These are phyloP conservation scores for Phytophthora capsici DNA, from an alignment of 352 stramenopile genomes.

Conservation along the genomic window DNA sequence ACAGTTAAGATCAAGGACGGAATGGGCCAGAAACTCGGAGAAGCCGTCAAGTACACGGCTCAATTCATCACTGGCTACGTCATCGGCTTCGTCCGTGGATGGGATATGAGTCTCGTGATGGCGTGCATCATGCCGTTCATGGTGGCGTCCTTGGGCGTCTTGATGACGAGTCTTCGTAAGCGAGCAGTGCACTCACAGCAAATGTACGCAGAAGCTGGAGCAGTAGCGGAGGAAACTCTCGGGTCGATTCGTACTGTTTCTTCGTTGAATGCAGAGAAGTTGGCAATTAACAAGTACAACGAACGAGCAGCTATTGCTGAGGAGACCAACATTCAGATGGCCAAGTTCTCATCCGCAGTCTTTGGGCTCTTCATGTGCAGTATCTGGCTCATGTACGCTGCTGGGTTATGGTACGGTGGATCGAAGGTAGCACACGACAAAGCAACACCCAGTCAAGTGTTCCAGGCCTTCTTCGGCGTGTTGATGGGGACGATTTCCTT, in stretches of 20 bases:
- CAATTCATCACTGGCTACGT: slow-evolving; percentile 41
- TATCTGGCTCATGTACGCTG: slow-evolving; percentile 58
- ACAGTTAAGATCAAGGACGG: slow-evolving; percentile 57
- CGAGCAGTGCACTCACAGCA: slow-evolving; percentile 36
- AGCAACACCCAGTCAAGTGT: slow-evolving; percentile 41
- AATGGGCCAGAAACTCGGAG: slow-evolving; percentile 49
- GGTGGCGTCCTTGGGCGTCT: slow-evolving; percentile 26
- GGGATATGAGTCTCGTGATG: slow-evolving; percentile 53
- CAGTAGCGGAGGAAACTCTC: slow-evolving; percentile 52
- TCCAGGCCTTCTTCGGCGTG: slow-evolving; percentile 64
- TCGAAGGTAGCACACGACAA: neutral
- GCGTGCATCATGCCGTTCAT: slow-evolving; percentile 41
- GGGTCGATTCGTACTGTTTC: slow-evolving; percentile 50
- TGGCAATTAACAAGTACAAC: slow-evolving; percentile 41
- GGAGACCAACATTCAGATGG: slow-evolving; percentile 49
- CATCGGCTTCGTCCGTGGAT: slow-evolving; percentile 48
- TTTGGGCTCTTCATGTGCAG: slow-evolving; percentile 44
- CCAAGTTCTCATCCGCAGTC: slow-evolving; percentile 13
- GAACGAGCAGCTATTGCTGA: neutral
- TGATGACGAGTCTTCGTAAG: slow-evolving; percentile 41
- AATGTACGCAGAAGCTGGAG: slow-evolving; percentile 49
- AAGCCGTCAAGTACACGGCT: slow-evolving; percentile 36
- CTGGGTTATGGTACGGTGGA: slow-evolving; percentile 63
- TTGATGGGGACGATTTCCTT: slow-evolving; percentile 55
- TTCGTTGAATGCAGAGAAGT: slow-evolving; percentile 45